Percentiles rank a stretch among this genome's conserved stretches.
Evolutionary conservation across 257 asterid genomes (phyloP).

Genomic region (Fraxinus anomala): DNA sequence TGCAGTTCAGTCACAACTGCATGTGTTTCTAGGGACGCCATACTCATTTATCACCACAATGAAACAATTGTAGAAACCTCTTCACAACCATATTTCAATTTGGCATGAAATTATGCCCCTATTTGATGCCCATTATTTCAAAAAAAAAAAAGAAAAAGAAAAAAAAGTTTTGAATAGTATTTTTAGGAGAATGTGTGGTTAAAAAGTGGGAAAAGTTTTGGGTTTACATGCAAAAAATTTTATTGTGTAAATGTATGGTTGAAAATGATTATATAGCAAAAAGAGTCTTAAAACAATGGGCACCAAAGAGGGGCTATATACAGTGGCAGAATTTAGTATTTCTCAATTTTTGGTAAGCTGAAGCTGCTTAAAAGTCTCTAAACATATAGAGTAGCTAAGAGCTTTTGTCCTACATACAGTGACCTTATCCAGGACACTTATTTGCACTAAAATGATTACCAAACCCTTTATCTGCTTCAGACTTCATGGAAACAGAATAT

Average conservation of each 20-base stretch:
- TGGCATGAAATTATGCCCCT: neutral
- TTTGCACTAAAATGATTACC: neutral
- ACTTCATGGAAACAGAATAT: slow-evolving; percentile 2
- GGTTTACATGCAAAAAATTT: too few relatives aligned
- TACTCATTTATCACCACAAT: neutral
- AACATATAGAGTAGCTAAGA: neutral
- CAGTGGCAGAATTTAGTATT: neutral
- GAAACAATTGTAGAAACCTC: neutral
- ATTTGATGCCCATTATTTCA: too few relatives aligned
- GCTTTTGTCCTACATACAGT: neutral
- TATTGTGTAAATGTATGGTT: too few relatives aligned
- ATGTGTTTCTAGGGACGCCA: neutral
- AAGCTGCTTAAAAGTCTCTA: neutral
- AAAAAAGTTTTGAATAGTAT: too few relatives aligned
- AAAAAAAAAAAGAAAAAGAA: too few relatives aligned
- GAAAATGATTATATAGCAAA: too few relatives aligned
- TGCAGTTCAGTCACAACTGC: neutral
- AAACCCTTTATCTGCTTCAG: neutral
- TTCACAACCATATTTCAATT: neutral
- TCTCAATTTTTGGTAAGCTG: neutral
- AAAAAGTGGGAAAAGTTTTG: too few relatives aligned
- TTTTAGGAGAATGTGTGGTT: too few relatives aligned
- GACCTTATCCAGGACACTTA: neutral
- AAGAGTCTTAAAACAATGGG: too few relatives aligned
- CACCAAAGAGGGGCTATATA: neutral